Evolutionary conservation across 192 early-diverging fungal genomes (phyloP).

Genomic region (Coemansia sp.): DNA sequence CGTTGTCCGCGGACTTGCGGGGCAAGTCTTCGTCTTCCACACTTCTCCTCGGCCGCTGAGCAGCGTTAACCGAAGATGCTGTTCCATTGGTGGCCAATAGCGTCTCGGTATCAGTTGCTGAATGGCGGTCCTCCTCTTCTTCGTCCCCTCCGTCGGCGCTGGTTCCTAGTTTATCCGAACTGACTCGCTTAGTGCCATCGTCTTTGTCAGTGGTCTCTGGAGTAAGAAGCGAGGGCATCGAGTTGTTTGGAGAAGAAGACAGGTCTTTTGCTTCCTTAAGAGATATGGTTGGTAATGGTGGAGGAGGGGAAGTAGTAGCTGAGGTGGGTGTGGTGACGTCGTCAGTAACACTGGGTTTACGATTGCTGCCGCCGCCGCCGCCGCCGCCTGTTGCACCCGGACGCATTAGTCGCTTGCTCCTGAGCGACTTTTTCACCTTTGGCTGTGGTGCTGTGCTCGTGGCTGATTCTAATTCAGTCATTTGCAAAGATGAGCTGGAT

Average conservation of each 20-base stretch:
- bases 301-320: not conserved
- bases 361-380: conserved; percentile 7
- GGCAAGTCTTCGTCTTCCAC: not conserved
- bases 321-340: not conserved
- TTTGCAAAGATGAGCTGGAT: too few relatives aligned
- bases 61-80: not conserved
- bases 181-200: not conserved
- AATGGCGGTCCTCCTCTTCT: conserved; percentile 8
- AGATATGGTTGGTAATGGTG: not conserved
- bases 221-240: conserved; percentile 1
- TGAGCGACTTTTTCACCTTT: conserved; percentile 42
- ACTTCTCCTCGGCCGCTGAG: not conserved
- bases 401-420: conserved; percentile 53
- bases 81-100: not conserved
- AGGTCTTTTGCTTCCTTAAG: not conserved
- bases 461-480: conserved; percentile 33
- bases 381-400: conserved; percentile 18
- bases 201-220: not conserved
- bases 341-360: conserved; percentile 1
- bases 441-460: not conserved
- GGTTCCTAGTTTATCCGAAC: not conserved
- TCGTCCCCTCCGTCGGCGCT: not conserved
- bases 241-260: not conserved
- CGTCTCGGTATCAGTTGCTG: conserved; percentile 27
- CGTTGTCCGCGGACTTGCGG: not conserved